Evolutionary conservation across 768 basidiomycete genomes (phyloP).

Genomic region (Kwoniella heveanensis): DNA sequence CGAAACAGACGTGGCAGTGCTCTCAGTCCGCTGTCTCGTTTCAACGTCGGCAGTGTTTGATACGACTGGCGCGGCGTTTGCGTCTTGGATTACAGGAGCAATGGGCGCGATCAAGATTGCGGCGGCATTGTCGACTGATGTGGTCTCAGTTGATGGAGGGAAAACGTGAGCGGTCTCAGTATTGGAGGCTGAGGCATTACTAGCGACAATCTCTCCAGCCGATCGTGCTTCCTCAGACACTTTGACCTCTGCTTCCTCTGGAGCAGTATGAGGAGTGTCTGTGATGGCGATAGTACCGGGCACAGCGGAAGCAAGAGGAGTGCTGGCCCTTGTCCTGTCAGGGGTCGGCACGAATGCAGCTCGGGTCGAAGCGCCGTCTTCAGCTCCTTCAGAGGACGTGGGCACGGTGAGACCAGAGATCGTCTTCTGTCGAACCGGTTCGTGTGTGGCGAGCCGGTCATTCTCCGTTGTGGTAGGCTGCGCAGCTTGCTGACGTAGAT

Average conservation of each 20-base stretch:
- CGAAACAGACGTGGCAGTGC: background rate
- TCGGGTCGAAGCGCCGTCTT: conserved; percentile 11
- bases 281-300: background rate
- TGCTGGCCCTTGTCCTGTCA: conserved; percentile 2
- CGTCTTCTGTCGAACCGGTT: conserved; percentile 5
- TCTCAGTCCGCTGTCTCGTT: background rate
- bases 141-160: no score
- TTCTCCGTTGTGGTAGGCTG: background rate
- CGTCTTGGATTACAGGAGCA: no score
- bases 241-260: no score
- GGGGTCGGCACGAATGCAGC: conserved; percentile 15
- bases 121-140: no score
- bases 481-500: background rate
- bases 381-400: background rate
- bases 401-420: background rate
- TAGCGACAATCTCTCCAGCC: no score
- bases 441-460: background rate
- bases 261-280: background rate
- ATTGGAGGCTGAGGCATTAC: no score
- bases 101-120: no score
- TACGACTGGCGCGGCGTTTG: background rate
- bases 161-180: no score
- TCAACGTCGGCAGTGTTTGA: background rate
- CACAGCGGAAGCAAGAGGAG: background rate
- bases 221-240: no score